A percentile compares a stretch with the other conserved stretches of the same genome.
phyloP scores from a whole-genome alignment of 768 basidiomycete species.

The Cystofilobasidium ferigula region DNA sequence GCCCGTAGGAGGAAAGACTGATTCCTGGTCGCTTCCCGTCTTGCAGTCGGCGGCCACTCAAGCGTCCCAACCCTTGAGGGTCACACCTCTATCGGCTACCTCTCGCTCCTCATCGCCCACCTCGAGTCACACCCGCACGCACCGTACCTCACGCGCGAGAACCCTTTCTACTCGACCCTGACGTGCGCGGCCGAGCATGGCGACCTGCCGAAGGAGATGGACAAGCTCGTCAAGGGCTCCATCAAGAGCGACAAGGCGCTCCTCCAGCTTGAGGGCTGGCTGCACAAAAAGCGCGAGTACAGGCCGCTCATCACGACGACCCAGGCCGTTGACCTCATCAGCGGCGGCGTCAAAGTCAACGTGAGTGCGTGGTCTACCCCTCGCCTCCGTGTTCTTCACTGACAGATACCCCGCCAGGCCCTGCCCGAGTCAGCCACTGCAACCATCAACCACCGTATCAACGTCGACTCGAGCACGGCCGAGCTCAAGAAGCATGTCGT shows the following conservation, averaged over 20 bases:
- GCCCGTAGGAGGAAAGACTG: background rate
- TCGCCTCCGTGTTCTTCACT: background rate
- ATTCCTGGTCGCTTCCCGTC: background rate
- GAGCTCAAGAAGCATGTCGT: conserved; percentile 32
- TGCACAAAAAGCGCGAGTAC: background rate
- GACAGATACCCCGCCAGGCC: background rate
- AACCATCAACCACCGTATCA: conserved; percentile 37
- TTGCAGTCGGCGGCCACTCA: background rate
- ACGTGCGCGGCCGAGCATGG: conserved; percentile 56
- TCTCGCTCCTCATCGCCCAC: conserved; percentile 33
- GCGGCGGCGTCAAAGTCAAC: conserved; percentile 34
- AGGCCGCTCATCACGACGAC: background rate
- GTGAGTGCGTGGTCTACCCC: conserved; percentile 15
- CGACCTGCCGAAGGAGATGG: background rate
- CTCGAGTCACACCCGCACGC: conserved; percentile 31
- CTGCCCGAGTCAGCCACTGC: conserved; percentile 33
- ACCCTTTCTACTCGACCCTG: conserved; percentile 51
- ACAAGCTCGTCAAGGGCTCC: background rate
- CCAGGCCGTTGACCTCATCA: conserved; percentile 17
- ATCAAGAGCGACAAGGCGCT: conserved; percentile 8
- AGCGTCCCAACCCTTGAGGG: conserved; percentile 28
- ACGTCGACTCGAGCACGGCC: conserved; percentile 30
- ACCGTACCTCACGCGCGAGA: conserved; percentile 45
- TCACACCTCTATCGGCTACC: conserved; percentile 37
- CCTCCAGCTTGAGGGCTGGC: background rate